A percentile compares a stretch with the other conserved stretches of the same genome.
phyloP scores from a whole-genome alignment of 2,329 filamentous ascomycete genomes.

The Penicillium expansum region DNA sequence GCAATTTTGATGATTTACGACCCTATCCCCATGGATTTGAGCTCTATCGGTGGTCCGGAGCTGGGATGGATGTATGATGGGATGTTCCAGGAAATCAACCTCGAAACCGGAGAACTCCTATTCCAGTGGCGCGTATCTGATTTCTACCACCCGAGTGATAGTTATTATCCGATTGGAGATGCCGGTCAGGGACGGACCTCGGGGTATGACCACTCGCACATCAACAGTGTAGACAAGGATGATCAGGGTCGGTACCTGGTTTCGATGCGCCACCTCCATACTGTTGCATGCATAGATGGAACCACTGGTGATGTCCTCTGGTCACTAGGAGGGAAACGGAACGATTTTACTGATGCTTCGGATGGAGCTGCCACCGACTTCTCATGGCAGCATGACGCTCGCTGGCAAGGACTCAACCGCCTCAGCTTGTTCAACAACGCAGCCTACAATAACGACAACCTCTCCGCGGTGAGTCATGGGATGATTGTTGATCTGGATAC shows the following conservation, averaged over 20 bases:
- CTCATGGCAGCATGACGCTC: conserved; percentile 33
- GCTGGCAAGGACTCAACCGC: conserved; percentile 24
- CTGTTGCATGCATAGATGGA: conserved; percentile 43
- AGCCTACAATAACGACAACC: conserved; percentile 17
- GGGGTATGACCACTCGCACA: conserved; percentile 54
- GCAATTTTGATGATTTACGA: conserved; percentile 45
- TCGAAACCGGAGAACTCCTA: conserved; percentile 42
- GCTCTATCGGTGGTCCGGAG: conserved; percentile 36
- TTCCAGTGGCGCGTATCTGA: conserved; percentile 49
- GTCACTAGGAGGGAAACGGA: conserved; percentile 31
- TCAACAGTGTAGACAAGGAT: conserved; percentile 55
- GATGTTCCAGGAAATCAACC: conserved; percentile 47
- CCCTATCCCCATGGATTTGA: conserved; percentile 41
- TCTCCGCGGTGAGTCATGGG: conserved; percentile 17
- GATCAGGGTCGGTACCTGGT: conserved; percentile 43
- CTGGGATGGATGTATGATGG: conserved; percentile 44
- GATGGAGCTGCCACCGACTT: conserved; percentile 23
- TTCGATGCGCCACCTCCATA: conserved; percentile 40
- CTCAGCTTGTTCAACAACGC: conserved; percentile 30
- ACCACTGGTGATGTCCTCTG: conserved; percentile 26
- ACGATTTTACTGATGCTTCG: conserved; percentile 28
- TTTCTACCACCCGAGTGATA: conserved; percentile 33
- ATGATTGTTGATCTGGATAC: conserved; percentile 18
- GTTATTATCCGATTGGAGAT: conserved; percentile 16
- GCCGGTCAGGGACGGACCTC: conserved; percentile 18